Base-by-base conservation (phyloP, 768 basidiomycete species). In the Suillus discolor region DNA sequence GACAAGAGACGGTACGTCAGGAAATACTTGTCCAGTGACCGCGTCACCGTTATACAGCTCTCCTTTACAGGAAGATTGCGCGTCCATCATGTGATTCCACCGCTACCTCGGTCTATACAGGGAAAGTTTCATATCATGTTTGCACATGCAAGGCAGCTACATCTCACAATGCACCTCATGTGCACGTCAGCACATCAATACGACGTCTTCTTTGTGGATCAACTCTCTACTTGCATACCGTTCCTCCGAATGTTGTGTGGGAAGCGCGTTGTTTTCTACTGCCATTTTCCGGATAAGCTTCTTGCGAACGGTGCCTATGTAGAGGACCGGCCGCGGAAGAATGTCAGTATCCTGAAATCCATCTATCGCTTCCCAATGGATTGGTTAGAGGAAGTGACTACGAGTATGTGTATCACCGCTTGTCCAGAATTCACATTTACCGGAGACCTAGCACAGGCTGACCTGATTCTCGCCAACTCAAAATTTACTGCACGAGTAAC, bases 241-340 rank as follows among this genome's bases (percentile, higher is more conserved):
- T 81, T 97, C 65, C 82, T 99, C 0, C 85, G 93, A 3, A 71
- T 80, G 66, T 71, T 93, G 16, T 85, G 82, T 3, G 81, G 82
- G 25, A 93, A 87, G n/a, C 88, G 94, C 2, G 92, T 97, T 38
- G 90, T 99, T 23, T 99, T 98, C 78, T 99, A 99, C 75, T 97
- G 95, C 70, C 97, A 99, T 75, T 99, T 99, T 70, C 97, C 97
- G 0, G 97, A 99, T 79, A 97, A 97, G 76, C 82, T 99, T 1
- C 84, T 98, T 34, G 87, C 91, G 7, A 85, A 87, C 67, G 92
- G 92, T 0, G 87, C 78, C 5, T 76, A 84, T 71, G 82, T 88
- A 0, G 87, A 90, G 62, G 89, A 86, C 15, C 76, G 79, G 62
- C 75, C 73, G 45, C 83, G 75, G 71, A 81, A 74, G 60, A 79